Evolutionary conservation across 1,284 basidiomycete species (phyloP).

Genomic region (Entoloma clypeatum): DNA sequence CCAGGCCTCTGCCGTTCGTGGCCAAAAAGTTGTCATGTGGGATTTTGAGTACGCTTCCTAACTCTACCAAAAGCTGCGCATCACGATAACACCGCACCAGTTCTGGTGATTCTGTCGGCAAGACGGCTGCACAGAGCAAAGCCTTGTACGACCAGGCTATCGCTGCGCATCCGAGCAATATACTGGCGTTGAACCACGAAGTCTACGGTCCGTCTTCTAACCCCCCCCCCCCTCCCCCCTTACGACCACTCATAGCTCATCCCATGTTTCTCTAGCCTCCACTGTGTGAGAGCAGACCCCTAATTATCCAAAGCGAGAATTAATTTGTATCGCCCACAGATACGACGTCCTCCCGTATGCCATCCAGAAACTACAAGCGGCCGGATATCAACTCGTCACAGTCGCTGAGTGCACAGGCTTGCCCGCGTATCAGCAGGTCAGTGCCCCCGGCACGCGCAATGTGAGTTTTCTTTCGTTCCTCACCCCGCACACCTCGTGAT

Average conservation of each 20-base stretch:
- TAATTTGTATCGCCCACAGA: conserved; percentile 1
- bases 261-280: conserved; percentile 16
- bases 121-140: conserved; percentile 27
- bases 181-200: conserved; percentile 38
- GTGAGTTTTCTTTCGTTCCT: neutral
- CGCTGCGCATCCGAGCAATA: conserved; percentile 25
- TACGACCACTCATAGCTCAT: conserved; percentile 17
- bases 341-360: conserved; percentile 30
- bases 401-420: conserved; percentile 40
- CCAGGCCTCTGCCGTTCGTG: conserved; percentile 38
- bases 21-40: conserved; percentile 38
- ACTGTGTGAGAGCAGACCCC: neutral
- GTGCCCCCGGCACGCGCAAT: neutral
- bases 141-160: conserved; percentile 28
- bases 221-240: neutral
- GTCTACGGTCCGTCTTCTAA: conserved; percentile 16
- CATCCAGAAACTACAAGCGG: conserved; percentile 18
- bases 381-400: conserved; percentile 37
- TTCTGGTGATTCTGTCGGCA: conserved; percentile 34
- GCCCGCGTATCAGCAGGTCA: conserved; percentile 27
- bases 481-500: too few relatives aligned
- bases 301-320: too few relatives aligned
- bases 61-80: neutral
- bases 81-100: conserved; percentile 3
- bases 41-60: conserved; percentile 38